phyloP scores from a whole-genome alignment of 371 early-diverging fungal genomes.

The Mortierella sp. region DNA sequence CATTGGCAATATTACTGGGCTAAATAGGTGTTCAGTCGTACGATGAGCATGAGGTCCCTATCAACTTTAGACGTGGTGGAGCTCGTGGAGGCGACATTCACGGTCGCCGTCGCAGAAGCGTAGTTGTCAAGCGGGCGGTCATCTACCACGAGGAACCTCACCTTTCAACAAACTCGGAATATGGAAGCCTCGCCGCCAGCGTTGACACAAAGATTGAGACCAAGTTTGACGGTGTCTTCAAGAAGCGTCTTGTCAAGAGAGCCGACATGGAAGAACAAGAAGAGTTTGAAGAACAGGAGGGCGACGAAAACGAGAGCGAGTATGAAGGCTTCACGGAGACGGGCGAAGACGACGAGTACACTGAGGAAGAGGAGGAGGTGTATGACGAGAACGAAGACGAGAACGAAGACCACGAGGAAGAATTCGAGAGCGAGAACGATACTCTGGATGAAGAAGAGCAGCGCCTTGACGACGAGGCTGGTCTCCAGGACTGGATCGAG shows the following conservation, averaged over 20 bases:
- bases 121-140: constrained; percentile 20
- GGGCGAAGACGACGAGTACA: constrained; percentile 16
- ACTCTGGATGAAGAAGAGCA: constrained; percentile 36
- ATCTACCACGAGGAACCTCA: constrained; percentile 23
- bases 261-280: constrained; percentile 8
- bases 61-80: constrained; percentile 22
- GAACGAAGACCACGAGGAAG: constrained; percentile 1
- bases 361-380: constrained; percentile 13
- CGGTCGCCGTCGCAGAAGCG: constrained; percentile 17
- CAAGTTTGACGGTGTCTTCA: neutral
- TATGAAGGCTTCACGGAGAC: too few relatives aligned
- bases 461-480: constrained; percentile 39
- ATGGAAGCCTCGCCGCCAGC: constrained; percentile 6
- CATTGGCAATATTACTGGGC: too few relatives aligned
- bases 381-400: constrained; percentile 14
- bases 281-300: neutral
- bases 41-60: constrained; percentile 17
- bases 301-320: constrained; percentile 2
- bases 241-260: constrained; percentile 14
- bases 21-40: neutral
- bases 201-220: neutral
- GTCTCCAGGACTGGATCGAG: constrained; percentile 46
- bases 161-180: constrained; percentile 2
- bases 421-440: too few relatives aligned
- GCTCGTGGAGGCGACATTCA: constrained; percentile 26